Evolutionary conservation across 2,329 filamentous ascomycete species (phyloP).

Genomic region (Colletotrichum higginsianum): DNA sequence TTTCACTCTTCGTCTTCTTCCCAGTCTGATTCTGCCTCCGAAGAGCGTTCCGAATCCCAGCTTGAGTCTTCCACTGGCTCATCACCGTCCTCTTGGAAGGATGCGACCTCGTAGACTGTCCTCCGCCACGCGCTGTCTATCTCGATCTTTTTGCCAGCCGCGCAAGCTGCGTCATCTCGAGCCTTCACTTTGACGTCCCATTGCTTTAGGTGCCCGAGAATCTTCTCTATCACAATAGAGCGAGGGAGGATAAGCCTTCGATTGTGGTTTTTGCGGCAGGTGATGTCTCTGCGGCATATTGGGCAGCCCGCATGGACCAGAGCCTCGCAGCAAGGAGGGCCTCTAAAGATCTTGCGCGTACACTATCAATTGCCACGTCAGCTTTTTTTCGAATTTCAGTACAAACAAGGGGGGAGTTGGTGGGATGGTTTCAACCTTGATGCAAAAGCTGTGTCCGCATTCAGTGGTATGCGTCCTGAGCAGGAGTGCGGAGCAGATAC

Average conservation of each 20-base stretch:
- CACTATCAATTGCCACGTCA: neutral
- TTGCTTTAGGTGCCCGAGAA: neutral
- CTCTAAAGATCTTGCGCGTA: neutral
- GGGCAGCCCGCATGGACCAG: neutral
- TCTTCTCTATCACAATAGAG: neutral
- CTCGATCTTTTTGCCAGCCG: neutral
- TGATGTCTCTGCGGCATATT: neutral
- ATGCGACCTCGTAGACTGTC: neutral
- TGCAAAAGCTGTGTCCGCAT: neutral
- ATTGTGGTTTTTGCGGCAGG: neutral
- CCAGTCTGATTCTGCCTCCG: neutral
- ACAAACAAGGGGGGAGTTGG: neutral
- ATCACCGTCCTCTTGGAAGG: neutral
- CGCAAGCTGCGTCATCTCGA: neutral
- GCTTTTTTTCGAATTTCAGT: neutral
- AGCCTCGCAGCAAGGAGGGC: neutral
- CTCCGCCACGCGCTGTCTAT: neutral
- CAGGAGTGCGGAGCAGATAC: neutral
- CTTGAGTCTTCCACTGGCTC: neutral
- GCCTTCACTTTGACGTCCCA: neutral
- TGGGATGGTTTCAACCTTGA: neutral
- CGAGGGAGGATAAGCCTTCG: neutral
- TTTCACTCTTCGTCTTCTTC: neutral
- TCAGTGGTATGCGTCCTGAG: neutral
- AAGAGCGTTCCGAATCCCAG: neutral